Percentiles rank a stretch among this genome's conserved stretches.
Conservation (phyloP, 2,329 filamentous ascomycete genomes). For the Rutstroemia sp. region DNA sequence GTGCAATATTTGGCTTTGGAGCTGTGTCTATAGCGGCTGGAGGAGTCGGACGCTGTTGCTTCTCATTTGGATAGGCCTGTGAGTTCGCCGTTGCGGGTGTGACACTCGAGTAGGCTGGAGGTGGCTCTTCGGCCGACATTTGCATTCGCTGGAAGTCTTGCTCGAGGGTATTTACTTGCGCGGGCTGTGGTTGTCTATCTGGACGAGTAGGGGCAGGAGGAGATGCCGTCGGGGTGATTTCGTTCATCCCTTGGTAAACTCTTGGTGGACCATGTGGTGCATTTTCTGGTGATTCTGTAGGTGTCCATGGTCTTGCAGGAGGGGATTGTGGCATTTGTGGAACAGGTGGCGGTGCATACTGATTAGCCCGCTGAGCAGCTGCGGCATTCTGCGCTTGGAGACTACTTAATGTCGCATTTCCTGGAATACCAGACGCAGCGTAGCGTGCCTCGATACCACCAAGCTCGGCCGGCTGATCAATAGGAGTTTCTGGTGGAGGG, state of each 20-base stretch:
- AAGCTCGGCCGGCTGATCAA: conserved; percentile 63
- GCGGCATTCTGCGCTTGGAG: conserved; percentile 69
- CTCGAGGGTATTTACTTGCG: conserved; percentile 67
- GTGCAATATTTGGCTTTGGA: conserved; percentile 31
- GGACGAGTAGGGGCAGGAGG: conserved; percentile 35
- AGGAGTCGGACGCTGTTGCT: conserved; percentile 34
- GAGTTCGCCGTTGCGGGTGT: conserved; percentile 40
- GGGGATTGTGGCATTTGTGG: conserved; percentile 30
- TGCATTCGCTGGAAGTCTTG: conserved; percentile 81
- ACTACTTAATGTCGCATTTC: conserved; percentile 72
- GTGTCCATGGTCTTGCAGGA: conserved; percentile 74
- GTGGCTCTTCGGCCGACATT: conserved; percentile 66
- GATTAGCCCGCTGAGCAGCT: conserved; percentile 71
- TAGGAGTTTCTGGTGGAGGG: conserved; percentile 87
- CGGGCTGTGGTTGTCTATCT: conserved; percentile 25
- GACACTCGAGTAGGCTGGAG: conserved; percentile 90
- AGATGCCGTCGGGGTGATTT: conserved; percentile 42
- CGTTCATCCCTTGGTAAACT: conserved; percentile 79
- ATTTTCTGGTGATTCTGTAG: conserved; percentile 80
- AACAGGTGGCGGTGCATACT: conserved; percentile 54
- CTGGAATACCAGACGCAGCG: conserved; percentile 84
- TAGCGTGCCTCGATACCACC: conserved; percentile 83
- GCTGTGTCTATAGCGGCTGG: conserved; percentile 24
- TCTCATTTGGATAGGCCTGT: conserved; percentile 69
- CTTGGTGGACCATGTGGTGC: conserved; percentile 85